phyloP scores from a whole-genome alignment of 768 basidiomycete genomes.

The Serendipita sp. region DNA sequence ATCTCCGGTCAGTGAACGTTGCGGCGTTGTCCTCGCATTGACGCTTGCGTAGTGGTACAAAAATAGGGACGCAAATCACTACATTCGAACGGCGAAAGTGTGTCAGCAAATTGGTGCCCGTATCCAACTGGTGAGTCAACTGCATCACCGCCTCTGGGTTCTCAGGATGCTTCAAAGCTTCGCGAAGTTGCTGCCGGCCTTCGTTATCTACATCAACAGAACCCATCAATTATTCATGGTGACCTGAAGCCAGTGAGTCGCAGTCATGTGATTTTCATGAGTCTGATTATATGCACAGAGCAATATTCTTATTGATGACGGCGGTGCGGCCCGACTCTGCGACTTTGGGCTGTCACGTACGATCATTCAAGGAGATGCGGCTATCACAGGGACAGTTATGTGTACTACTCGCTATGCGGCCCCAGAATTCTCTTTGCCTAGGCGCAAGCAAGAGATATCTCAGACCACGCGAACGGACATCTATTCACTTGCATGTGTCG shows the following conservation, averaged over 20 bases:
- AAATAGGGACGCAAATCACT: background rate
- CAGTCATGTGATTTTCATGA: no score
- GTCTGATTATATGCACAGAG: background rate
- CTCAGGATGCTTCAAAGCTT: background rate
- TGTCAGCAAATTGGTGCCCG: background rate
- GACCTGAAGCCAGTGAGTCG: slow-evolving; percentile 1
- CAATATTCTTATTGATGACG: background rate
- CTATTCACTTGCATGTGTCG: no score
- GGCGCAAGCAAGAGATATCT: background rate
- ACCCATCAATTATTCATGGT: background rate
- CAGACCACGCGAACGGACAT: no score
- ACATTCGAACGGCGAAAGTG: background rate
- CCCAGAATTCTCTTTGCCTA: no score
- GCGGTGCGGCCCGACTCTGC: background rate
- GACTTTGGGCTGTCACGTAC: background rate
- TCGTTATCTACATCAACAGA: background rate
- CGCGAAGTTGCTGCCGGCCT: background rate
- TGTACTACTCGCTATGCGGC: no score
- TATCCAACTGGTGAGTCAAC: background rate
- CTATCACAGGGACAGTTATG: no score
- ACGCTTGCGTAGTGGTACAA: background rate
- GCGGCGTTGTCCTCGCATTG: background rate
- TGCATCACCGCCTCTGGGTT: background rate
- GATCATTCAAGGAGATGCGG: no score
- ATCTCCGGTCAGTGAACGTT: no score